A percentile compares a stretch with the other conserved stretches of the same genome.
Evolutionary conservation across 2,329 filamentous ascomycete genomes (phyloP).

Genomic region (Westerdykella aurantiaca): DNA sequence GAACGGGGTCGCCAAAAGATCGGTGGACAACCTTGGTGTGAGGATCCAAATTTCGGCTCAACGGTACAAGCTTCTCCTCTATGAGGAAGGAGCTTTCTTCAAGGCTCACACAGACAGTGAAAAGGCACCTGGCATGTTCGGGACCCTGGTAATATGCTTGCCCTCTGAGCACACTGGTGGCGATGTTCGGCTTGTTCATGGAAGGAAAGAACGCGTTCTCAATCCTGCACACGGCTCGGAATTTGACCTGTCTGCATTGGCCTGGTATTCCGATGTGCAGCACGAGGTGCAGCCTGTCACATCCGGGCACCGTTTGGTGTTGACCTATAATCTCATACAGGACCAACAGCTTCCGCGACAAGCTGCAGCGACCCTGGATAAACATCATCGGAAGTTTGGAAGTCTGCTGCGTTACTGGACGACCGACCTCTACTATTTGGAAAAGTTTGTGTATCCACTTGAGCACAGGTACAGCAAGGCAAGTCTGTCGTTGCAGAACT

Average conservation of each 20-base stretch:
- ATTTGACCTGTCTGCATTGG: conserved; percentile 8
- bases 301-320: conserved; percentile 46
- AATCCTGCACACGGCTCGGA: conserved; percentile 18
- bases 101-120: conserved; percentile 43
- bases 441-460: conserved; percentile 17
- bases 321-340: conserved; percentile 49
- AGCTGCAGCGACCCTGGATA: conserved; percentile 8
- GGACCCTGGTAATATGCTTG: conserved; percentile 46
- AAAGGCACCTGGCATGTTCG: conserved; percentile 45
- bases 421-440: background rate
- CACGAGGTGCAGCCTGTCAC: conserved; percentile 45
- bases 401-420: conserved; percentile 7
- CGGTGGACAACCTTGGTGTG: conserved; percentile 11
- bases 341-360: conserved; percentile 6
- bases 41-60: conserved; percentile 7
- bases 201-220: conserved; percentile 15
- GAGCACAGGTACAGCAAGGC: conserved; percentile 22
- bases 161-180: conserved; percentile 48
- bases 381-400: conserved; percentile 2
- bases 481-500: conserved; percentile 11
- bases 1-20: conserved; percentile 7
- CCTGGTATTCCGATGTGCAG: conserved; percentile 50
- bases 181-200: conserved; percentile 40
- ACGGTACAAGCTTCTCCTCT: conserved; percentile 41
- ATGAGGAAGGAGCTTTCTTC: conserved; percentile 48